Evolutionary conservation across 2,329 filamentous ascomycete genomes (phyloP).

Genomic region (Xylariomycetidae sp.): DNA sequence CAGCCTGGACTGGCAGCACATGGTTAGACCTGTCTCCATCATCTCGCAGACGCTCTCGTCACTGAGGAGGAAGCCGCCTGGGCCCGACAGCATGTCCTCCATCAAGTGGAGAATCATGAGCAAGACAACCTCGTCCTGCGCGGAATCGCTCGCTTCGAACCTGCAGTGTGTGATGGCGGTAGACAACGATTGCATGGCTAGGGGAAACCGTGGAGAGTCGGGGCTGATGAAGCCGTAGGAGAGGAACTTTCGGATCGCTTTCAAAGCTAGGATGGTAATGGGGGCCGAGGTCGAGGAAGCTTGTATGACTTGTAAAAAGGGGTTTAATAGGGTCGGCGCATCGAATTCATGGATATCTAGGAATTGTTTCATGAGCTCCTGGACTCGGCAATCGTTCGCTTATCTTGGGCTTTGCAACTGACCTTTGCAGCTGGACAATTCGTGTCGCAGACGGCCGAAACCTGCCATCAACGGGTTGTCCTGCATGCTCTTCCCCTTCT

Average conservation of each 20-base stretch:
- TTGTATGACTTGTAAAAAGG: conserved; percentile 94
- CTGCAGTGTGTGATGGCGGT: conserved; percentile 96
- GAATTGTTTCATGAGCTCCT: conserved; percentile 18
- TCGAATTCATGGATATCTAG: conserved; percentile 84
- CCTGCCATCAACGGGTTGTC: conserved; percentile 95
- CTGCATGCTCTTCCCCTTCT: conserved; percentile 95
- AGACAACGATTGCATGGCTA: conserved; percentile 92
- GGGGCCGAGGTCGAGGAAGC: conserved; percentile 93
- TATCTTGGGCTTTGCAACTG: conserved; percentile 14
- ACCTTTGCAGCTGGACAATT: conserved; percentile 83
- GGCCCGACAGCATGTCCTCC: conserved; percentile 96
- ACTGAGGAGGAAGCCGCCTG: conserved; percentile 86
- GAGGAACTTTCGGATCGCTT: conserved; percentile 94
- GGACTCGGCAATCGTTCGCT: background rate
- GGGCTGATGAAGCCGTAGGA: conserved; percentile 87
- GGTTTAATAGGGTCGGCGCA: conserved; percentile 81
- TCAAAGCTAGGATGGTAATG: conserved; percentile 89
- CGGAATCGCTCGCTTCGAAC: conserved; percentile 92
- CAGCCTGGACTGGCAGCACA: conserved; percentile 90
- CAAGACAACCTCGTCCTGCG: conserved; percentile 92
- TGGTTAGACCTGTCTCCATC: conserved; percentile 97
- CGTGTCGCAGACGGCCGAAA: conserved; percentile 83
- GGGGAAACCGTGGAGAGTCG: conserved; percentile 77
- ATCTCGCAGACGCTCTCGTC: conserved; percentile 99
- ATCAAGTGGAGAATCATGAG: conserved; percentile 93